Evolutionary conservation across 495 filamentous ascomycete genomes (phyloP).

Genomic region (Extremus antarcticus): DNA sequence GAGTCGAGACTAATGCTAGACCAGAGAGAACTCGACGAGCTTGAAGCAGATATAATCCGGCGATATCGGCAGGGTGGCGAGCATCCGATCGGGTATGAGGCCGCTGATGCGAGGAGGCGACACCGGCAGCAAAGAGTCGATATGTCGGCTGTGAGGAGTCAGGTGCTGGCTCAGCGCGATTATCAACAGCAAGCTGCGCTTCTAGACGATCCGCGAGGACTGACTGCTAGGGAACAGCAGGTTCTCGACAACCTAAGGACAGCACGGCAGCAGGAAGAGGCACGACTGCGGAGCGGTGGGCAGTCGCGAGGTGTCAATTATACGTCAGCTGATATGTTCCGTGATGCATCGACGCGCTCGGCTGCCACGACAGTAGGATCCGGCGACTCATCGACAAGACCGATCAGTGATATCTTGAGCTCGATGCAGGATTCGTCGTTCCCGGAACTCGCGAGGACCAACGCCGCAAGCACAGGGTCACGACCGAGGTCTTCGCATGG

Average conservation of each 20-base stretch:
- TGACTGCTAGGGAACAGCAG: slow-evolving; percentile 46
- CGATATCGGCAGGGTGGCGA: slow-evolving; percentile 31
- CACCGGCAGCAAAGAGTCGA: slow-evolving; percentile 20
- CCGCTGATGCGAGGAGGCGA: slow-evolving; percentile 30
- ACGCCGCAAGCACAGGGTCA: slow-evolving; percentile 2
- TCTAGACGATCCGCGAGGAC: slow-evolving; percentile 37
- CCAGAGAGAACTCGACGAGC: slow-evolving; percentile 21
- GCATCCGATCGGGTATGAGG: slow-evolving; percentile 31
- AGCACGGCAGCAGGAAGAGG: slow-evolving; percentile 28
- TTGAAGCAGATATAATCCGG: slow-evolving; percentile 30
- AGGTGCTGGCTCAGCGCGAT: background rate
- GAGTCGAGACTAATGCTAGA: slow-evolving; percentile 1
- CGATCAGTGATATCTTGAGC: slow-evolving; percentile 7
- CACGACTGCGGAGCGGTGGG: slow-evolving; percentile 9
- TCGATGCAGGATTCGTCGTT: slow-evolving; percentile 14
- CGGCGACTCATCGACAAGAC: slow-evolving; percentile 21
- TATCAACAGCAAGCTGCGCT: background rate
- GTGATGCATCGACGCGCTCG: background rate
- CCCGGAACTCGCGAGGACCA: slow-evolving; percentile 12
- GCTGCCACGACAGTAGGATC: slow-evolving; percentile 19
- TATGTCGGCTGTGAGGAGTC: slow-evolving; percentile 4
- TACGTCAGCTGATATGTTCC: slow-evolving; percentile 30
- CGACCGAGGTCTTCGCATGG: background rate
- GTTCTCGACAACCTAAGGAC: slow-evolving; percentile 47
- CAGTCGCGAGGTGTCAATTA: slow-evolving; percentile 33